These are phyloP conservation scores for Leucaena leucocephala DNA, from an alignment of 306 rosid species.

Conservation along the genomic window DNA sequence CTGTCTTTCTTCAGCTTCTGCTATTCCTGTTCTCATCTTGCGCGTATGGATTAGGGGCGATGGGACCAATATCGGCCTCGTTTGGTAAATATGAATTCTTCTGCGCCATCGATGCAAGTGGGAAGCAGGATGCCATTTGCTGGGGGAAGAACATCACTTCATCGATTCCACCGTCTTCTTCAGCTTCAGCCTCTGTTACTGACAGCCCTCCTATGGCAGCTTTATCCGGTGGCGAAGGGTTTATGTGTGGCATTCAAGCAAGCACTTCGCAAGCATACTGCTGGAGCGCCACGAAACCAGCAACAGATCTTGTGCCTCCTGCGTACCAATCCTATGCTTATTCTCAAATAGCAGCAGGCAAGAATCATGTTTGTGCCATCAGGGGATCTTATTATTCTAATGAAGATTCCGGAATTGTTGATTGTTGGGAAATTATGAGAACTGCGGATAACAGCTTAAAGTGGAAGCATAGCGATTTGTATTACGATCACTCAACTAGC, in stretches of 20 bases:
- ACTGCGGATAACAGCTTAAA: slow-evolving; percentile 41
- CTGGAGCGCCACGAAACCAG: slow-evolving; percentile 56
- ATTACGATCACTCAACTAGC: slow-evolving; percentile 45
- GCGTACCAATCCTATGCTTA: slow-evolving; percentile 55
- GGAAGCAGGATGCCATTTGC: slow-evolving; percentile 77
- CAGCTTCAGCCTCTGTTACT: slow-evolving; percentile 37
- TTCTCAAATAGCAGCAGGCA: slow-evolving; percentile 78
- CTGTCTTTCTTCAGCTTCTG: slow-evolving; percentile 32
- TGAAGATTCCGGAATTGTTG: slow-evolving; percentile 62
- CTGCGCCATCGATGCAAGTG: slow-evolving; percentile 90
- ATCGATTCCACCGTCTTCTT: slow-evolving; percentile 36
- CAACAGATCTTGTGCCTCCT: slow-evolving; percentile 68
- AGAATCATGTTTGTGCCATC: slow-evolving; percentile 78
- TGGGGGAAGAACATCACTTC: slow-evolving; percentile 73
- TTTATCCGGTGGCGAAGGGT: slow-evolving; percentile 85
- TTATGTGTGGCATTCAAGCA: slow-evolving; percentile 78
- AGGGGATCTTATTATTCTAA: slow-evolving; percentile 76
- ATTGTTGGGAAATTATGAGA: slow-evolving; percentile 75
- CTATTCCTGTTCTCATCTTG: slow-evolving; percentile 31
- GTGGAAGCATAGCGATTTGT: slow-evolving; percentile 52
- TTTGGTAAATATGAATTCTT: slow-evolving; percentile 66
- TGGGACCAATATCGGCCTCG: slow-evolving; percentile 90
- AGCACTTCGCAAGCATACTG: slow-evolving; percentile 77
- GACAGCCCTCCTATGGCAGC: slow-evolving; percentile 77
- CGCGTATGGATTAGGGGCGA: slow-evolving; percentile 68